phyloP scores from a whole-genome alignment of 2,329 filamentous ascomycete genomes.

The Aspergillus terreus region DNA sequence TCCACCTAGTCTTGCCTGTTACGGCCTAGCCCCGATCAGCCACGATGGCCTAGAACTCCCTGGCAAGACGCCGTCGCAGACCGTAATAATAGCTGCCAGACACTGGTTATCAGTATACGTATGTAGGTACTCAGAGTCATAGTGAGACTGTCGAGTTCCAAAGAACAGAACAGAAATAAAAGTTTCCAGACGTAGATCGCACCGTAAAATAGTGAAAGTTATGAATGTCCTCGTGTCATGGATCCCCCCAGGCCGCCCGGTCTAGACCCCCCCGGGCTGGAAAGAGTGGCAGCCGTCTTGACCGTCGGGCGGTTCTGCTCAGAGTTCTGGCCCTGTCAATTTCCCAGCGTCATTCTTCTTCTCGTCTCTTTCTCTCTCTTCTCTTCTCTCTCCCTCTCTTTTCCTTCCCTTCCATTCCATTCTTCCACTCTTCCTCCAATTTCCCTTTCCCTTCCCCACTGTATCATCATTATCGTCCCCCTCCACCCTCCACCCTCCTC shows the following conservation, averaged over 20 bases:
- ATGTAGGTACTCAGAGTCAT: no score
- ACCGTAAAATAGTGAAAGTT: conserved; percentile 3
- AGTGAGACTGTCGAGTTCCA: no score
- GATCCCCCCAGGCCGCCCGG: conserved; percentile 17
- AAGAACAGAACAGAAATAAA: background rate
- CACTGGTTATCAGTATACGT: no score
- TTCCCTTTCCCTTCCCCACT: conserved; percentile 14
- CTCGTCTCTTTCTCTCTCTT: conserved; percentile 6
- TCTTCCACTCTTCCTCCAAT: conserved; percentile 16
- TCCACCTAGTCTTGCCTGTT: conserved; percentile 15
- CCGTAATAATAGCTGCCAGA: background rate
- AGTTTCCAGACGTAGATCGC: background rate
- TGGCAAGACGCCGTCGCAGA: conserved; percentile 8
- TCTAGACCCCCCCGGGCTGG: conserved; percentile 18
- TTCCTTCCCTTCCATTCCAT: conserved; percentile 12
- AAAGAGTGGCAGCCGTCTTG: conserved; percentile 15
- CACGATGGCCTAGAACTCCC: conserved; percentile 20
- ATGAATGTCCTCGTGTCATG: conserved; percentile 18
- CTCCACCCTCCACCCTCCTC: conserved; percentile 8
- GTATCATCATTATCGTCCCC: conserved; percentile 14
- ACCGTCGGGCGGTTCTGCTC: conserved; percentile 6
- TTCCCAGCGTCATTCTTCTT: conserved; percentile 20
- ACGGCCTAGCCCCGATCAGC: conserved; percentile 18
- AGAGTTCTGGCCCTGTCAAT: conserved; percentile 13
- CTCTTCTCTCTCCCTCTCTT: conserved; percentile 4